These are phyloP conservation scores for Colletotrichum musicola DNA, from an alignment of 2,329 filamentous ascomycete species.

Conservation along the genomic window DNA sequence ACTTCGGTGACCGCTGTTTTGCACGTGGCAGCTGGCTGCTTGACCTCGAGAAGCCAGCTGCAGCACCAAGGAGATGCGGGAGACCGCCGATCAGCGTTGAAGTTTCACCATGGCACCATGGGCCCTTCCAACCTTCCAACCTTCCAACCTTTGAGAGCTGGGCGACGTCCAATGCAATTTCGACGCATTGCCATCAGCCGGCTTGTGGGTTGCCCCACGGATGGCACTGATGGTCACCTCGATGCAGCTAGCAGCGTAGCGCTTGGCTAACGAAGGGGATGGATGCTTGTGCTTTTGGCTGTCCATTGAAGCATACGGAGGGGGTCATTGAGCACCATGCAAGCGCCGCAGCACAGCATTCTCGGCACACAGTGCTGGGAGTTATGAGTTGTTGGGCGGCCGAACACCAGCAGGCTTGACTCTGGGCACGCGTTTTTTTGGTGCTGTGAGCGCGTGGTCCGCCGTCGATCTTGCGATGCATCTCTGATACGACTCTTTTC, in stretches of 20 bases:
- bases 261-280: slow-evolving; percentile 13
- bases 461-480: slow-evolving; percentile 12
- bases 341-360: not conserved
- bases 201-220: slow-evolving; percentile 34
- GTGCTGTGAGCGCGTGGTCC: not conserved
- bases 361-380: not conserved
- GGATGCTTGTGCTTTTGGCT: slow-evolving; percentile 32
- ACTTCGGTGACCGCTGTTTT: slow-evolving; percentile 12
- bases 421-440: not conserved
- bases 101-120: slow-evolving; percentile 27
- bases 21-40: slow-evolving; percentile 11
- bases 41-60: not conserved
- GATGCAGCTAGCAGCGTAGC: slow-evolving; percentile 32
- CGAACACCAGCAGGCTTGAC: not conserved
- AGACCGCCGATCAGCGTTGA: slow-evolving; percentile 25
- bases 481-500: slow-evolving; percentile 7
- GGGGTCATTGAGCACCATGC: not conserved
- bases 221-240: slow-evolving; percentile 30
- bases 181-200: slow-evolving; percentile 19
- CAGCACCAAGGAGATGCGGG: slow-evolving; percentile 18
- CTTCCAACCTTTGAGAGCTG: slow-evolving; percentile 1
- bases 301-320: not conserved
- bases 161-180: slow-evolving; percentile 17
- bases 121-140: too few species aligned
- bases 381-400: too few species aligned